phyloP scores from a whole-genome alignment of 169 alveolate genomes.

The Plasmodium vivax region DNA sequence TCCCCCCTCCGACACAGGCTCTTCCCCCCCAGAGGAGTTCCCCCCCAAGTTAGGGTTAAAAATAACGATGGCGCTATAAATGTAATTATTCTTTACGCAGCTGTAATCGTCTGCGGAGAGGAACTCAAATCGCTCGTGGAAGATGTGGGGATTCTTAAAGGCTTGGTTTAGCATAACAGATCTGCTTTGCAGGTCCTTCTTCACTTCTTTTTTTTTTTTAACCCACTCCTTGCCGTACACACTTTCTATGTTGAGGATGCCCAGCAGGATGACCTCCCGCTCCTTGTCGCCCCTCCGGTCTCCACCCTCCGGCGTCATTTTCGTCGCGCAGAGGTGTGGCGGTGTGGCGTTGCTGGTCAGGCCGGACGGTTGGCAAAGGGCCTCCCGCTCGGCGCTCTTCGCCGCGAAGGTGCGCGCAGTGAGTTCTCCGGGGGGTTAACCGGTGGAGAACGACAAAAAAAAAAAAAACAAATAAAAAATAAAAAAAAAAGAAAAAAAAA shows the following conservation, averaged over 20 bases:
- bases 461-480: too few relatives aligned
- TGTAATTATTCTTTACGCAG: constrained; percentile 44
- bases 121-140: constrained; percentile 53
- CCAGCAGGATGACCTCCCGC: constrained; percentile 40
- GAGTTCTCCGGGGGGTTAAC: background rate
- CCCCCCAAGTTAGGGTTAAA: constrained; percentile 19
- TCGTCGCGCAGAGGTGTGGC: background rate
- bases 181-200: constrained; percentile 32
- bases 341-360: background rate
- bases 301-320: background rate
- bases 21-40: background rate
- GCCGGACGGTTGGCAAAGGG: background rate
- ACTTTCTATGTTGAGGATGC: constrained; percentile 27
- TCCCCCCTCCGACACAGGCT: background rate
- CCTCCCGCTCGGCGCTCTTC: background rate
- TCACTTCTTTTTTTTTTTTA: constrained; percentile 28
- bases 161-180: constrained; percentile 47
- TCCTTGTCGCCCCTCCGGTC: constrained; percentile 22
- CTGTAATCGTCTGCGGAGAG: constrained; percentile 30
- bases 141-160: constrained; percentile 21
- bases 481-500: too few relatives aligned
- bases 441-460: background rate
- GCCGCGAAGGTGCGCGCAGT: background rate
- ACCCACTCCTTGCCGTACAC: constrained; percentile 53
- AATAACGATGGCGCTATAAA: constrained; percentile 58